phyloP scores from a whole-genome alignment of 2,329 filamentous ascomycete species.

The Sphaerulina musiva region DNA sequence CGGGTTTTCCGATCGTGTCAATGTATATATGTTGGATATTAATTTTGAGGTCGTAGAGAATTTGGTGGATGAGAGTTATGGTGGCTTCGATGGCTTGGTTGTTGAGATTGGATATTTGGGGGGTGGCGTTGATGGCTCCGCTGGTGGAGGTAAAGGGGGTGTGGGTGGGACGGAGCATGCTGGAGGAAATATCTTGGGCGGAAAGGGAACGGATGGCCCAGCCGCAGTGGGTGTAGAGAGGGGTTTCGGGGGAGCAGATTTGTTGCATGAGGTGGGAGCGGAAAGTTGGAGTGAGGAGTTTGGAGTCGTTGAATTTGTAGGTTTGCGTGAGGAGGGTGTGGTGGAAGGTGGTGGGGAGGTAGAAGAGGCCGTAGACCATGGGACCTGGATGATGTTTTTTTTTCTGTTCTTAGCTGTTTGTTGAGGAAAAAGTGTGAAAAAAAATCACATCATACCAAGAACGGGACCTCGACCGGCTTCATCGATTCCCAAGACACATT shows the following conservation, averaged over 20 bases:
- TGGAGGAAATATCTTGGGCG: conserved; percentile 71
- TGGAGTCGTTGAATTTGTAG: conserved; percentile 92
- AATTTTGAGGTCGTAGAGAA: conserved; percentile 36
- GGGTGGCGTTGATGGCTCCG: no score
- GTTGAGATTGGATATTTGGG: conserved; percentile 74
- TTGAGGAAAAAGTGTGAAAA: no score
- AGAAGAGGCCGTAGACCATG: conserved; percentile 66
- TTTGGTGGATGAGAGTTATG: conserved; percentile 68
- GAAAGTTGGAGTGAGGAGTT: conserved; percentile 75
- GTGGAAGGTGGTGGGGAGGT: conserved; percentile 58
- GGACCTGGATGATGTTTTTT: conserved; percentile 42
- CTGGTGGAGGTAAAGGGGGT: no score
- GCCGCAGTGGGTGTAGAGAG: conserved; percentile 61
- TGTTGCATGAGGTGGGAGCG: conserved; percentile 65
- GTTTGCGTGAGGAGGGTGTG: conserved; percentile 68
- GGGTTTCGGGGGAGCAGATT: conserved; percentile 60
- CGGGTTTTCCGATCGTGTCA: conserved; percentile 83
- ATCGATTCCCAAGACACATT: conserved; percentile 81
- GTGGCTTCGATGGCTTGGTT: conserved; percentile 93
- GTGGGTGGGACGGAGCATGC: conserved; percentile 59
- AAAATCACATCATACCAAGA: conserved; percentile 57
- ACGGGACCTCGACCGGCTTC: conserved; percentile 92
- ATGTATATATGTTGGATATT: conserved; percentile 78
- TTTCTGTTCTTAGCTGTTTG: no score
- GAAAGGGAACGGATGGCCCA: conserved; percentile 80